These are phyloP conservation scores for Starmerella kuoi DNA, from an alignment of 805 yeast genomes.

Conservation along the genomic window DNA sequence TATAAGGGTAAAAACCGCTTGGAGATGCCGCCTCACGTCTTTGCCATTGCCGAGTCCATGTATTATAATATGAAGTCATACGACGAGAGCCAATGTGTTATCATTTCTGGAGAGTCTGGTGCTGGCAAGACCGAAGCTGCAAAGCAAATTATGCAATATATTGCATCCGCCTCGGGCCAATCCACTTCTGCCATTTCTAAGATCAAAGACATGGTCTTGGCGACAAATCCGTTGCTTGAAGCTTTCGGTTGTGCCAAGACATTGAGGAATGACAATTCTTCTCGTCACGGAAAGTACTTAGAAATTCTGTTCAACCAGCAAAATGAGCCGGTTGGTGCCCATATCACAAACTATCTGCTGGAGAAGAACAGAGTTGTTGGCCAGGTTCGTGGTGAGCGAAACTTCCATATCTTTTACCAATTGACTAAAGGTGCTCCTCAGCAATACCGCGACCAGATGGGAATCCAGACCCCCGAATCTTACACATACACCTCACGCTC, in stretches of 20 bases:
- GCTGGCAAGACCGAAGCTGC: slow-evolving; percentile 99
- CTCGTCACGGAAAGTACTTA: slow-evolving; percentile 85
- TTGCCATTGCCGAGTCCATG: slow-evolving; percentile 95
- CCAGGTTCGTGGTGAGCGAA: slow-evolving; percentile 83
- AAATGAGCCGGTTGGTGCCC: slow-evolving; percentile 88
- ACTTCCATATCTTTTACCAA: slow-evolving; percentile 94
- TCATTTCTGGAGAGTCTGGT: slow-evolving; percentile 94
- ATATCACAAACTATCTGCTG: slow-evolving; percentile 83
- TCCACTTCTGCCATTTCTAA: slow-evolving; percentile 56
- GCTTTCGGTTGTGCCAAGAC: slow-evolving; percentile 93
- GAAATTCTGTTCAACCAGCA: slow-evolving; percentile 75
- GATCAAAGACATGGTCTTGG: slow-evolving; percentile 94
- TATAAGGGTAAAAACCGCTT: slow-evolving; percentile 87
- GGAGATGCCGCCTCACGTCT: slow-evolving; percentile 97
- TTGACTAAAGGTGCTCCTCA: slow-evolving; percentile 85
- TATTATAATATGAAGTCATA: slow-evolving; percentile 90
- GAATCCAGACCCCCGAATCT: slow-evolving; percentile 89
- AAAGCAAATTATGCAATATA: slow-evolving; percentile 92
- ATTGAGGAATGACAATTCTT: slow-evolving; percentile 74
- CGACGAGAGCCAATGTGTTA: slow-evolving; percentile 91
- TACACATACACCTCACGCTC: slow-evolving; percentile 80
- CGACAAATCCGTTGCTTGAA: slow-evolving; percentile 86
- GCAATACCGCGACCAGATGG: slow-evolving; percentile 66
- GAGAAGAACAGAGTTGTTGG: slow-evolving; percentile 97
- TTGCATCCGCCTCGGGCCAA: slow-evolving; percentile 71